Evolutionary conservation across 129 eudicot genomes (phyloP), one percentile per base, ranked within the genome.

Genomic region (Glebionis coronaria): DNA sequence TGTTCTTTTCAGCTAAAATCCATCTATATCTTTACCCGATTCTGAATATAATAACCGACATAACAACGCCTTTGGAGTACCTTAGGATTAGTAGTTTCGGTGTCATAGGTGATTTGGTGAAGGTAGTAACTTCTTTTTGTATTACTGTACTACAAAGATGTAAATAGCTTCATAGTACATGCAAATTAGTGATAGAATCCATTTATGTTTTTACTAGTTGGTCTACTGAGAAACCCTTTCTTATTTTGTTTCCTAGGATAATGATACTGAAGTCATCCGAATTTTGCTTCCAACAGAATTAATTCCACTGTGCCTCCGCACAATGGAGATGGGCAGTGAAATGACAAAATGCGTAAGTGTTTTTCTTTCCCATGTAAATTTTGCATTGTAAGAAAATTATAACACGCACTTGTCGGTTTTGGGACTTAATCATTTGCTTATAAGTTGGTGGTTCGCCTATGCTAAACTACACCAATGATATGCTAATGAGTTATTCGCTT

Each of bases 271-370:
- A 49, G 60, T 66, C 50, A 66, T 66, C 46, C 49, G 25, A 7
- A 14, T 49, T 66, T 47, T 66, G 27, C 60, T 66, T 6, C 51
- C 71, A 49, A 66, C 71, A 47, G 71, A 66, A 50, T 28, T 66
- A 49, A 49, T 66, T 9, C 59, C 60, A 27, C 12, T 66, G 47
- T 66, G 71, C 19, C 11, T 66, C 58, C 71, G 71, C 44, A 28
- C 71, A 8, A 66, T 66, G 59, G 71, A 66, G 35, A 66, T 66
- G 58, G 70, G 71, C 71, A 49, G 59, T 66, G 71, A 66, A 47
- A 23, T 66, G 71, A 47, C 71, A 8, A 66, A 66, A 50, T 27
- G 45, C 9, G 71, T 66, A 5, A 66, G 44, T 12, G 2, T 66
- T 66, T 47, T 15, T 4, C 4, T 16, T 44, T n/a, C 12, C 57